These are phyloP conservation scores for Cymbopogon flexuosus DNA, from an alignment of 202 grass and related monocot species.

Conservation along the genomic window DNA sequence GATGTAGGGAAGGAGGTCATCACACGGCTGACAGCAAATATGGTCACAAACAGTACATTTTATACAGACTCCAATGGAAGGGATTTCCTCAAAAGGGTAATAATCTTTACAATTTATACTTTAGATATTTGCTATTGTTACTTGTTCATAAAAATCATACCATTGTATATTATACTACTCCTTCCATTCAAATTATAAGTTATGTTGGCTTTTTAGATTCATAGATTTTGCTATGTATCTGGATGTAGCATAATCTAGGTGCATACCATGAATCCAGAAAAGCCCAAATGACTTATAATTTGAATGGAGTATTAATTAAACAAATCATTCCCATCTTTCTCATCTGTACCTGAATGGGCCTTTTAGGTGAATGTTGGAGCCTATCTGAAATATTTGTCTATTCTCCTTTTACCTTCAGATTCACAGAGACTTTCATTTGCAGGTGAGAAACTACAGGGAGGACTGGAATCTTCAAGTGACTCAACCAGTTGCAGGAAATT, in stretches of 20 bases:
- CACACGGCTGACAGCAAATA: conserved; percentile 68
- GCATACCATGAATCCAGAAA: too few relatives aligned
- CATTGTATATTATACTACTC: background rate
- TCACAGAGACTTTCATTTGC: conserved; percentile 25
- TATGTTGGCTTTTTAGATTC: background rate
- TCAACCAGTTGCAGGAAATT: conserved; percentile 89
- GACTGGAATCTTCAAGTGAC: conserved; percentile 87
- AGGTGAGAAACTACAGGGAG: conserved; percentile 79
- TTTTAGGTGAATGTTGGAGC: background rate
- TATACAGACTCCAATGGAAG: conserved; percentile 94
- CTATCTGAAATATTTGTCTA: background rate
- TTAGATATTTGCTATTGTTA: background rate
- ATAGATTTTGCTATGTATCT: background rate
- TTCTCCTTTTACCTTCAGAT: conserved; percentile 7
- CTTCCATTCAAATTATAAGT: background rate
- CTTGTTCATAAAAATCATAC: background rate
- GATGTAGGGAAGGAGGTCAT: conserved; percentile 74
- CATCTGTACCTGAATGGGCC: background rate
- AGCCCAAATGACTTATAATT: background rate
- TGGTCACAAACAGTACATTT: conserved; percentile 71
- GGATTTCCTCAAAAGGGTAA: conserved; percentile 92
- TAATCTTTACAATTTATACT: conserved; percentile 11
- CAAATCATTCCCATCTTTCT: background rate
- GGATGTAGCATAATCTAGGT: too few relatives aligned
- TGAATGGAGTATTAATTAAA: background rate